A percentile compares a stretch with the other conserved stretches of the same genome.
These are phyloP conservation scores for Cutaneotrichosporon sp. DNA, from an alignment of 1,284 basidiomycete species.

Conservation along the genomic window DNA sequence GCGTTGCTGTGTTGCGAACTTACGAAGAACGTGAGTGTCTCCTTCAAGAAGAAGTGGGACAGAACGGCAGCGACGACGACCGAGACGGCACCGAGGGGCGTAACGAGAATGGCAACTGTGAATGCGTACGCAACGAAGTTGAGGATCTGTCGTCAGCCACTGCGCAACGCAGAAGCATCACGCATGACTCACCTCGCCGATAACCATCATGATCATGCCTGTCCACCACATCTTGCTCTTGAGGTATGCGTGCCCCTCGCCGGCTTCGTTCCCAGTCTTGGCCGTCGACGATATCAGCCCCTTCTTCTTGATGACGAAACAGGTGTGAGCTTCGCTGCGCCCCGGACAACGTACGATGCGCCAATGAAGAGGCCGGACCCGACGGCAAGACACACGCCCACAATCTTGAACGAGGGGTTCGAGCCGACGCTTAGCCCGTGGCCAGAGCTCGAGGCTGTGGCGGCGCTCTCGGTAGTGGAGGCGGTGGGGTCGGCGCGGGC, in stretches of 20 bases:
- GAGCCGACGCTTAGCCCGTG: background rate
- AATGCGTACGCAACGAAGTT: conserved; percentile 55
- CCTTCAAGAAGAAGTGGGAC: conserved; percentile 90
- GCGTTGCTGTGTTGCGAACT: conserved; percentile 6
- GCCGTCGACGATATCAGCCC: conserved; percentile 62
- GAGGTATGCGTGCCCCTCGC: conserved; percentile 93
- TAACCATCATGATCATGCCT: conserved; percentile 54
- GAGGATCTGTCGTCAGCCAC: conserved; percentile 35
- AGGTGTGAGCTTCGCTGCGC: conserved; percentile 19
- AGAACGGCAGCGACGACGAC: conserved; percentile 94
- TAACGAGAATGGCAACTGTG: conserved; percentile 48
- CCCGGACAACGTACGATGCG: conserved; percentile 62
- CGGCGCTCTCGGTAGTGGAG: conserved; percentile 1
- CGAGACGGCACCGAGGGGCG: conserved; percentile 90
- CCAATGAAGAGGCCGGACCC: conserved; percentile 87
- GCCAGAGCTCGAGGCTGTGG: background rate
- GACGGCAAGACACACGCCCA: conserved; percentile 75
- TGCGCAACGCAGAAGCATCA: no score
- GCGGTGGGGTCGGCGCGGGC: conserved; percentile 3
- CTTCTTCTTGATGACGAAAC: conserved; percentile 83
- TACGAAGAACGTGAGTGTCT: conserved; percentile 64
- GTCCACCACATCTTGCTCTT: conserved; percentile 81
- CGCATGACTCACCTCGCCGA: conserved; percentile 29
- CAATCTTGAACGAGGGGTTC: conserved; percentile 54
- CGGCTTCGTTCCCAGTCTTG: conserved; percentile 64